These are phyloP conservation scores for Sonneratia alba DNA, from an alignment of 345 rosid genomes.

Conservation along the genomic window DNA sequence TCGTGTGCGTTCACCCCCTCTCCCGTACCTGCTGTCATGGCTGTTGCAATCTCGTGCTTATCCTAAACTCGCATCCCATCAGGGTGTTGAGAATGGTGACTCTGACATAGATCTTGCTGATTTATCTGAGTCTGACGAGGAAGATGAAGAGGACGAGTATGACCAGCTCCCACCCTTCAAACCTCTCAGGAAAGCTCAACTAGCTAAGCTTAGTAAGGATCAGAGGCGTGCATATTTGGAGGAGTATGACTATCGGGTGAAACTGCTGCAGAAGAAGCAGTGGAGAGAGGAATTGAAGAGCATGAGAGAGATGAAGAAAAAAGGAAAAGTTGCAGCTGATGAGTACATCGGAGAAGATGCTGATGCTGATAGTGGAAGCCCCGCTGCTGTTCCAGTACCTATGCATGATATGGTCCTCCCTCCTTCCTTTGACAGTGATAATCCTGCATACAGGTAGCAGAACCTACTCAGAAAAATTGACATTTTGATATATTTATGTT, in stretches of 20 bases:
- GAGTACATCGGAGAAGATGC: slow-evolving; percentile 62
- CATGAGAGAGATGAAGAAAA: slow-evolving; percentile 76
- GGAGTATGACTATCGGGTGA: slow-evolving; percentile 93
- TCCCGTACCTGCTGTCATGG: slow-evolving; percentile 90
- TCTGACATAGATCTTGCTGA: slow-evolving; percentile 75
- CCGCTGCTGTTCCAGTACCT: slow-evolving; percentile 85
- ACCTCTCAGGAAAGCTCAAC: slow-evolving; percentile 69
- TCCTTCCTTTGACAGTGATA: slow-evolving; percentile 77
- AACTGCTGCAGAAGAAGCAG: slow-evolving; percentile 86
- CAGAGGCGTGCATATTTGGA: slow-evolving; percentile 77
- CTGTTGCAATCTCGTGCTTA: slow-evolving; percentile 86
- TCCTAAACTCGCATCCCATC: slow-evolving; percentile 68
- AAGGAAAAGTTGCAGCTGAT: slow-evolving; percentile 48
- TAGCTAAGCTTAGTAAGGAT: slow-evolving; percentile 70
- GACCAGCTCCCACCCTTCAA: slow-evolving; percentile 92
- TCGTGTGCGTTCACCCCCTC: slow-evolving; percentile 78
- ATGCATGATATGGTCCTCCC: slow-evolving; percentile 87
- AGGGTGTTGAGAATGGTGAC: slow-evolving; percentile 74
- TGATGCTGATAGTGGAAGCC: slow-evolving; percentile 59
- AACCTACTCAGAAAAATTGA: background rate
- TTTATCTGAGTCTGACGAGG: slow-evolving; percentile 68
- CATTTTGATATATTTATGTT: background rate
- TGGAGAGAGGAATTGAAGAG: slow-evolving; percentile 79
- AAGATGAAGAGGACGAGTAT: slow-evolving; percentile 80
- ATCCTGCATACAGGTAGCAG: slow-evolving; percentile 53